Percentiles rank a stretch among this genome's conserved stretches.
phyloP scores from a whole-genome alignment of 2,329 filamentous ascomycete species.

The Macrophomina tecta region DNA sequence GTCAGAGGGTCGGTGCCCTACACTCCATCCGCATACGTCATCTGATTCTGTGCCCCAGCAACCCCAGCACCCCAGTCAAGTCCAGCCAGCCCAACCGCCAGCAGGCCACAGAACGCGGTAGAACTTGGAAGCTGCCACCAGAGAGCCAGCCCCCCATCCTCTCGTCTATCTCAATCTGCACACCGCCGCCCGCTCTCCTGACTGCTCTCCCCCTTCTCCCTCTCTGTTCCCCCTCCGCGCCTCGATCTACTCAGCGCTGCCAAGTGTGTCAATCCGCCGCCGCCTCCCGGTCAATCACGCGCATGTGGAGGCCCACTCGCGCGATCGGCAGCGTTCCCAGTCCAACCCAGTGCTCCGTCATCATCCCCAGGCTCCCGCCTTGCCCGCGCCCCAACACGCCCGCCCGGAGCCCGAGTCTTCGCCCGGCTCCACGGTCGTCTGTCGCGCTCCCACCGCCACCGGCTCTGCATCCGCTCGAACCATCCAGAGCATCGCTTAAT shows the following conservation, averaged over 20 bases:
- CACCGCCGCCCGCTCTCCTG: constrained; percentile 1
- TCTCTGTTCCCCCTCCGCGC: constrained; percentile 7
- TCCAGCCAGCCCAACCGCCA: constrained; percentile 9
- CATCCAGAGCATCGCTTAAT: constrained; percentile 5
- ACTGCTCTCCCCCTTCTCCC: constrained; percentile 1
- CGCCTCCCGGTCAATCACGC: constrained; percentile 22
- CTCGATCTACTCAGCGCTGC: not conserved
- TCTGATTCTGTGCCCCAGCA: constrained; percentile 22
- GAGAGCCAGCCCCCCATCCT: constrained; percentile 1
- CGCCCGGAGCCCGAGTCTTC: not conserved
- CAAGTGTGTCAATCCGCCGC: constrained; percentile 14
- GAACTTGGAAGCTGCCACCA: constrained; percentile 28
- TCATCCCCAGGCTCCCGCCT: constrained; percentile 10
- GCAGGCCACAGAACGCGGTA: constrained; percentile 21
- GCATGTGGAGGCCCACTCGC: constrained; percentile 21
- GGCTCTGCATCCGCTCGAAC: constrained; percentile 18
- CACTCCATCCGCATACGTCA: constrained; percentile 9
- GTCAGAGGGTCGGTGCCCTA: constrained; percentile 3
- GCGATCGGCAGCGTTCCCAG: constrained; percentile 20
- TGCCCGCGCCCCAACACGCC: not conserved
- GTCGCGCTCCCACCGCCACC: constrained; percentile 6
- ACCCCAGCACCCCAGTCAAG: not conserved
- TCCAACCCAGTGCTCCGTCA: constrained; percentile 15
- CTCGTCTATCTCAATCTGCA: too few species aligned
- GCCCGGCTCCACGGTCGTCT: not conserved